Conservation (phyloP, 306 rosid species). For the Clitoria ternatea region DNA sequence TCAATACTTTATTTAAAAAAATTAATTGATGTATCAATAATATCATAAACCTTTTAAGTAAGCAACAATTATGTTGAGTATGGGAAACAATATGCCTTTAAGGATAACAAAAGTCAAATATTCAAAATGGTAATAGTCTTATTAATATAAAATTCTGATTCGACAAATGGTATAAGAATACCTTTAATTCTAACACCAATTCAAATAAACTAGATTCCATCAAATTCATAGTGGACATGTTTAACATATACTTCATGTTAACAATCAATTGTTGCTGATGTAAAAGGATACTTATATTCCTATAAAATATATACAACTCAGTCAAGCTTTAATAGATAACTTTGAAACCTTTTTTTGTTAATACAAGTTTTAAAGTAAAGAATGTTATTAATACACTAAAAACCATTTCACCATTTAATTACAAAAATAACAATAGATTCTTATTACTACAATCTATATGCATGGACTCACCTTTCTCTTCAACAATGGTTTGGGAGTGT, state of each 20-base stretch:
- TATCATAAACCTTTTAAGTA: not conserved
- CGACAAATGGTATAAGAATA: not conserved
- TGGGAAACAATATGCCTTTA: not conserved
- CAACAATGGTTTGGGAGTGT: constrained; percentile 21
- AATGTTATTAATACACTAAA: not conserved
- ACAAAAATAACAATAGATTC: not conserved
- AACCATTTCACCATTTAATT: not conserved
- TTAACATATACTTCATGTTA: not conserved
- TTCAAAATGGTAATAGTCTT: not conserved
- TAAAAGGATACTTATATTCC: not conserved
- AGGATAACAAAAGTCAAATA: not conserved
- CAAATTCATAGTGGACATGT: not conserved
- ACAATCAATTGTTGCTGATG: not conserved
- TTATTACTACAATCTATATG: not conserved
- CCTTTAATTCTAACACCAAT: not conserved
- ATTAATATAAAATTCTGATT: not conserved
- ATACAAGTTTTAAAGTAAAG: not conserved
- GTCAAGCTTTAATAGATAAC: not conserved
- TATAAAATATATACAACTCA: not conserved
- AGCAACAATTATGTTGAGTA: not conserved
- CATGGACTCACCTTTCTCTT: constrained; percentile 64
- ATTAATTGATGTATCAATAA: too few relatives aligned
- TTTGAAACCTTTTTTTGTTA: not conserved
- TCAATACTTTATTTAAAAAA: too few relatives aligned
- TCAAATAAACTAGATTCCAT: not conserved